Evolutionary conservation across 352 stramenopile species (phyloP), one percentile per base, ranked within the genome.

Genomic region (Globisporangium megalacanthum): DNA sequence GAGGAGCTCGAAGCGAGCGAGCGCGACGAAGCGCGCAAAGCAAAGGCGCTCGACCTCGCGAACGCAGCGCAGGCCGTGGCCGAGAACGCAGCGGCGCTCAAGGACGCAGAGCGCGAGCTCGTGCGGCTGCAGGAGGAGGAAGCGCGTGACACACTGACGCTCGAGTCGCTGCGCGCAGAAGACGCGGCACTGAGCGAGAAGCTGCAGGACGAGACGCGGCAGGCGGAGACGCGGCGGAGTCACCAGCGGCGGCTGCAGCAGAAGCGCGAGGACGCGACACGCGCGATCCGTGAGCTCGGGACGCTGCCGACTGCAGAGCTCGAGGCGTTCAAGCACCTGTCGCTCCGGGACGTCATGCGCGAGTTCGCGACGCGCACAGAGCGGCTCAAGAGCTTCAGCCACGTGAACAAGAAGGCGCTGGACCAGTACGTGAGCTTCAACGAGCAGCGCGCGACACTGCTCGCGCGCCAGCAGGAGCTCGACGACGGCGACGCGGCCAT

Each of bases 341-440:
- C 83, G 7, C 95, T 96, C 51, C 74, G 84, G 22, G 86, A 96
- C 2, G 83, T 99, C 36, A 97, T 98, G 66, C 95, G 94, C 54
- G 75, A 92, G 52, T 90, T 99, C 63, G 96, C 98, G 47, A 82
- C 85, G 22, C 88, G 92, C 63, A 99, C 97, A 57, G 96, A 98
- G 39, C 92, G 98, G 54, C 73, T 99, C 46, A 98, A 99, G 66
- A 96, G 97, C 58, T 99, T 98, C 67, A 95, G 77, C 56, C 96
- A 99, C 66, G 97, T 99, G 35, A 99, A 99, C 85, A 99, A 99
- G 66, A 99, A 99, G 76, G 98, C 98, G 0, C 89, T 99, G 49
- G 96, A 99, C 69, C 98, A 99, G 71, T 99, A 98, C 66, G 86
- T 99, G 39, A 99, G 91, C 65, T 99, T 99, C 70, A 97, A 86